Evolutionary conservation across 73 alveolate genomes (phyloP).

Genomic region (Paraurostyla sp.): DNA sequence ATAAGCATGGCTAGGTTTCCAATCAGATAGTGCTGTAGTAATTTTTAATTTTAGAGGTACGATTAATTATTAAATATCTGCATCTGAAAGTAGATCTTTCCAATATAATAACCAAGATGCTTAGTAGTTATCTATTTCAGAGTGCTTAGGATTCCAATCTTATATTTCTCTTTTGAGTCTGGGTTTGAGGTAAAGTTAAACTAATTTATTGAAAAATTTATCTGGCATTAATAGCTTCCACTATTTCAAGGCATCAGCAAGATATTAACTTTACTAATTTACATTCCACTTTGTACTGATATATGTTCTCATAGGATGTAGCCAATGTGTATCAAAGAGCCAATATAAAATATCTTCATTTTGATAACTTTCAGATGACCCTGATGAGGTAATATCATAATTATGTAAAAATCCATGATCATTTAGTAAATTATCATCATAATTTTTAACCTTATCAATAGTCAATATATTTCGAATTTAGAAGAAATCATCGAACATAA

Average conservation of each 20-base stretch:
- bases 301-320: constrained; percentile 32
- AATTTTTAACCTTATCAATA: neutral
- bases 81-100: constrained; percentile 13
- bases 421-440: neutral
- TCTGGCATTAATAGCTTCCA: constrained; percentile 43
- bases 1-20: neutral
- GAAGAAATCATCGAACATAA: neutral
- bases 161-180: constrained; percentile 31
- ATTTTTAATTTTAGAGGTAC: constrained; percentile 3
- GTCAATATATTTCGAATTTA: neutral
- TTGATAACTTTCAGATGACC: neutral
- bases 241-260: neutral
- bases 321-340: constrained; percentile 27
- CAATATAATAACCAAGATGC: constrained; percentile 30
- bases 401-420: neutral
- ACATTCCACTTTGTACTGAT: constrained; percentile 47
- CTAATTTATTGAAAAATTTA: neutral
- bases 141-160: constrained; percentile 45
- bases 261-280: neutral
- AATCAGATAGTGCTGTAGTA: constrained; percentile 27
- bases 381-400: neutral
- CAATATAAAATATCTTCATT: constrained; percentile 35
- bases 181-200: constrained; percentile 34
- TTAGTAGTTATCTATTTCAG: neutral
- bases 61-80: neutral